Evolutionary conservation across 2,329 filamentous ascomycete species (phyloP), one percentile per base, ranked within the genome.

Genomic region (Alternaria infectoria): DNA sequence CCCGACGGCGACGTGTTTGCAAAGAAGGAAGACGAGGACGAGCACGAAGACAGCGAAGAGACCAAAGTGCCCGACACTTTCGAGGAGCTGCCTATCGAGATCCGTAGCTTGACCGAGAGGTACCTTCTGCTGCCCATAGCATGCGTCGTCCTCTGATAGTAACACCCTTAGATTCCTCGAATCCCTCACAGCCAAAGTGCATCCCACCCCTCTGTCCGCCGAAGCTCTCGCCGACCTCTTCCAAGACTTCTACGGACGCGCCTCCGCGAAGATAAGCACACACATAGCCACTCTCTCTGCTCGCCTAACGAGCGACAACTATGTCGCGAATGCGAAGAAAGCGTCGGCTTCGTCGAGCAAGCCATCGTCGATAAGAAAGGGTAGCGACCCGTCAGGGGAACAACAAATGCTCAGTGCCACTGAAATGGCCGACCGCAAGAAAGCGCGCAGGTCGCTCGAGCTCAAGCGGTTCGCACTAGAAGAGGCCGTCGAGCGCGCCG

Each of bases 321-420:
- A 67, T 54, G 61, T 71, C 26, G 57, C 69, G 9, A 64, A 69
- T 19, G 49, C 70, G 3, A 76, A 73, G 46, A 79, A 85, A 86
- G 36, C 81, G 84, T 63, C 73, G 4, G 65, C 72, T 44, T 57
- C 72, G 2, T 72, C 75, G 80, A 56, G 81, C 80, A 57, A 77
- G 60, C 80, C 71, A 7, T 79, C 61, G 71, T 75, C 82, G 60
- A 66, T 81, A 67, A 68, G 72, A 44, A 81, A 79, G 49, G 74
- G 69, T 26, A 73, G 64, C 25, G 80, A 79, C 28, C 73, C 72
- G 51, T 74, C 74, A 6, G 79, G 77, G 12, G 87, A 89, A 68
- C 93, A 93, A 73, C 93, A 96, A 80, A 96, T 99, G 93, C 88
- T 98, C 65, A 97, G 96, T 4, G 85, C 91, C 0, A 89, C 93